These are phyloP conservation scores for Delphinella strobiligena DNA, from an alignment of 2,329 filamentous ascomycete species.

Conservation along the genomic window DNA sequence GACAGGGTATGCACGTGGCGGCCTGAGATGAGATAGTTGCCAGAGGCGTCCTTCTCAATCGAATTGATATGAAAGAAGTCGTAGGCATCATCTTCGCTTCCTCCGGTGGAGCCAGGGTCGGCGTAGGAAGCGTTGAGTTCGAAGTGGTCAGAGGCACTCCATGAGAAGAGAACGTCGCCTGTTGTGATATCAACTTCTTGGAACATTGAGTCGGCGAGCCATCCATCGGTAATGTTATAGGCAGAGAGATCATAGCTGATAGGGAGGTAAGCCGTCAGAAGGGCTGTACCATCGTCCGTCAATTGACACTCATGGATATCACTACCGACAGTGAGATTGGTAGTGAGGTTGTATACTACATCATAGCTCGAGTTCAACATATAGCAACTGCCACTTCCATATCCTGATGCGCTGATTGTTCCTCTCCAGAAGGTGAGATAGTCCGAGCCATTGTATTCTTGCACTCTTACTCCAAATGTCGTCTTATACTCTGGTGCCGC, in stretches of 20 bases:
- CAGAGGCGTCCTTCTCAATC: constrained; percentile 35
- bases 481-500: constrained; percentile 19
- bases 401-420: constrained; percentile 23
- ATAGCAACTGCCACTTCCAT: constrained; percentile 22
- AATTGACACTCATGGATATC: constrained; percentile 33
- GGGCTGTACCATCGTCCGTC: constrained; percentile 27
- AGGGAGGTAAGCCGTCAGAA: constrained; percentile 32
- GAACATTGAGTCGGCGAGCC: constrained; percentile 31
- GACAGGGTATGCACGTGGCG: constrained; percentile 31
- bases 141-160: constrained; percentile 27
- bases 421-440: constrained; percentile 29
- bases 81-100: constrained; percentile 21
- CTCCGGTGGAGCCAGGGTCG: constrained; percentile 28
- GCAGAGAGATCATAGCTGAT: constrained; percentile 18
- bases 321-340: constrained; percentile 25
- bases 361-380: constrained; percentile 21
- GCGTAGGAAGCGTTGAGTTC: constrained; percentile 17
- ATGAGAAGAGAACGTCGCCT: constrained; percentile 27
- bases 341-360: constrained; percentile 16
- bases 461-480: constrained; percentile 33
- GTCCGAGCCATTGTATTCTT: constrained; percentile 22
- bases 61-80: constrained; percentile 44
- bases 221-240: constrained; percentile 20
- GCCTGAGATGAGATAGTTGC: constrained; percentile 37
- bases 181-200: constrained; percentile 33